Percentiles rank a stretch among this genome's conserved stretches.
phyloP scores from a whole-genome alignment of 2,329 filamentous ascomycete species.

The Aureobasidium subglaciale region DNA sequence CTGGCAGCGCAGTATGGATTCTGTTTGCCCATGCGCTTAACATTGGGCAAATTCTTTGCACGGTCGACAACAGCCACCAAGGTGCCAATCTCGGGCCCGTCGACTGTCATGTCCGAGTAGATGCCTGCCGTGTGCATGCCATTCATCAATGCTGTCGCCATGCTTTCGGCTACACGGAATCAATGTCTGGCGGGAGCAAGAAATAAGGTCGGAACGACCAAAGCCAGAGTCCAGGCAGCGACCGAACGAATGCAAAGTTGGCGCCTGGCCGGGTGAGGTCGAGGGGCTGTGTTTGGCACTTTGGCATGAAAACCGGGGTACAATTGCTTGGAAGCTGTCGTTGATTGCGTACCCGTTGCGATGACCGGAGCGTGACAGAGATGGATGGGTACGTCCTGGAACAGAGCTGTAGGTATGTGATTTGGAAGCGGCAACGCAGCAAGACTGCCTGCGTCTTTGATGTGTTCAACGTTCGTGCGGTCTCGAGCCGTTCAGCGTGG shows the following conservation, averaged over 20 bases:
- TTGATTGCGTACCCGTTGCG: neutral
- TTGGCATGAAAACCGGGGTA: conserved; percentile 6
- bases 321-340: conserved; percentile 1
- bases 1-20: conserved; percentile 94
- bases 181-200: conserved; percentile 16
- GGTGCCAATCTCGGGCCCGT: conserved; percentile 89
- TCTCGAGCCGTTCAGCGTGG: neutral
- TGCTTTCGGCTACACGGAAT: conserved; percentile 26
- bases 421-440: neutral
- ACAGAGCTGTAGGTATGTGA: neutral
- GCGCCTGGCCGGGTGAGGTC: conserved; percentile 1
- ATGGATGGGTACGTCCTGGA: too few species aligned
- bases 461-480: neutral
- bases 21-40: conserved; percentile 97
- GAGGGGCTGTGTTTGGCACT: conserved; percentile 13
- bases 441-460: neutral
- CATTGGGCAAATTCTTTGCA: conserved; percentile 93
- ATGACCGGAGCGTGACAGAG: neutral
- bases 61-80: conserved; percentile 87
- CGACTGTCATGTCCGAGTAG: conserved; percentile 86
- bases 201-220: neutral
- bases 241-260: neutral
- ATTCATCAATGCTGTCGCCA: conserved; percentile 14
- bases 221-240: neutral
- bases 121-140: conserved; percentile 74